Percentiles rank a stretch among this genome's conserved stretches.
Conservation (phyloP, 2,329 filamentous ascomycete genomes). For the Pyrenophora seminiperda region DNA sequence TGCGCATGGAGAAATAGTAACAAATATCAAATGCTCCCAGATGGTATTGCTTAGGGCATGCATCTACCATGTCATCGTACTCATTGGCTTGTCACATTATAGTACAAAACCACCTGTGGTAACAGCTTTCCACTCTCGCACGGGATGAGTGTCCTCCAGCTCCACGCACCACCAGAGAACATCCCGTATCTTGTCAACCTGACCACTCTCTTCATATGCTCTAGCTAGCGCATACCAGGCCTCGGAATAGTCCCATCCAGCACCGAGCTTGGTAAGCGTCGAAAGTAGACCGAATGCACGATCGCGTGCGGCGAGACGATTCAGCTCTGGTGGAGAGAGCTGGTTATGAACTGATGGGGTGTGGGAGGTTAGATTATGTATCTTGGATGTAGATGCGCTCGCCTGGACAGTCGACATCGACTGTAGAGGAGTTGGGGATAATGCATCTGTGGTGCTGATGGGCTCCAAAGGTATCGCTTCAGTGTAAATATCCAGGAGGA, state of each 20-base stretch:
- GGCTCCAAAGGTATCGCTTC: constrained; percentile 66
- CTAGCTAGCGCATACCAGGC: constrained; percentile 90
- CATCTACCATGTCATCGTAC: too few relatives aligned
- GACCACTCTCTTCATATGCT: constrained; percentile 84
- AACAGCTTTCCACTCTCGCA: constrained; percentile 78
- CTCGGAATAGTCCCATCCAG: constrained; percentile 88
- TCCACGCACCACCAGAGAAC: constrained; percentile 98
- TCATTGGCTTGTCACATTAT: constrained; percentile 12
- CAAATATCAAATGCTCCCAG: too few relatives aligned
- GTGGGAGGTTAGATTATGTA: constrained; percentile 60
- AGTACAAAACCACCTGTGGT: constrained; percentile 48
- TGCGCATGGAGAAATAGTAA: too few relatives aligned
- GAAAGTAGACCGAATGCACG: constrained; percentile 84
- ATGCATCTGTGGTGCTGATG: constrained; percentile 43
- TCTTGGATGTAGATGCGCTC: constrained; percentile 13
- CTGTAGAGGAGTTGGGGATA: constrained; percentile 10
- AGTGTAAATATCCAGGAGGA: constrained; percentile 84
- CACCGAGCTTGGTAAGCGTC: constrained; percentile 80
- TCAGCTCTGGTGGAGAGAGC: constrained; percentile 69
- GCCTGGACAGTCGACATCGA: constrained; percentile 14
- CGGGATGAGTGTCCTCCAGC: constrained; percentile 80
- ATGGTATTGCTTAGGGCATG: too few relatives aligned
- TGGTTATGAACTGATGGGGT: constrained; percentile 43
- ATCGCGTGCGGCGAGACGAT: constrained; percentile 87
- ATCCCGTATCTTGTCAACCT: constrained; percentile 85